Base-by-base conservation (phyloP, 495 filamentous ascomycete genomes). In the Cryomyces antarcticus region DNA sequence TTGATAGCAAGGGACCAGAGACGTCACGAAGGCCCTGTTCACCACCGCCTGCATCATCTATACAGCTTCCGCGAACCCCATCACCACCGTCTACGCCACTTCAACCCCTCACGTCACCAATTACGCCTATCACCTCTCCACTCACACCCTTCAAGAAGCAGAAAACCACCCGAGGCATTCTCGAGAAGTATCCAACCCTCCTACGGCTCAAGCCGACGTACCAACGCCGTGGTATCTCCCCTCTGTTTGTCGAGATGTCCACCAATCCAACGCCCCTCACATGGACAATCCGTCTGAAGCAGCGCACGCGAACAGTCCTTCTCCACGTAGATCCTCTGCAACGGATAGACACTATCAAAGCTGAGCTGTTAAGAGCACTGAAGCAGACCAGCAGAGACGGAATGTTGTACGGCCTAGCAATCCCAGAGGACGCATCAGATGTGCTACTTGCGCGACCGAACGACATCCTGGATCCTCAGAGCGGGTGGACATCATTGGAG, bases 261-360 rank as follows among this genome's bases (percentile, higher is more conserved):
- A 52, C 41, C 41, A 47, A 45, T 49, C 63, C 46, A 55, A 62
- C 41, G 48, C 57, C 59, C 6, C 27, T 35, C 12, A 64, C 72
- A 29, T 64, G 72, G 60, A 84, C 81, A 7, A 57, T 93, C 33
- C 71, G 78, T 28, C 73, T 93, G 58, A 93, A 93, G 52, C 66
- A 80, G 59, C 74, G 80, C 58, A 79, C 73, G 45, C 77, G 74
- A 44, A 93, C 82, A 28, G 64, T 93, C 51, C 68, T 87, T 51
- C 65, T 93, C 29, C 73, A 82, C 49, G 67, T 77, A 29, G 67
- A 72, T 33, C 63, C 76, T 3, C 62, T 71, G 37, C 67, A 75
- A 47, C 54, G 73, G 28, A 74, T 93, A 51, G 46, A 57, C 13
- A 57, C 64, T 2, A 59, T 84, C 37, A 81, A 80, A 53, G 48